phyloP scores from a whole-genome alignment of 1,139 yeast species.

The Zygosaccharomyces pseudobailii region DNA sequence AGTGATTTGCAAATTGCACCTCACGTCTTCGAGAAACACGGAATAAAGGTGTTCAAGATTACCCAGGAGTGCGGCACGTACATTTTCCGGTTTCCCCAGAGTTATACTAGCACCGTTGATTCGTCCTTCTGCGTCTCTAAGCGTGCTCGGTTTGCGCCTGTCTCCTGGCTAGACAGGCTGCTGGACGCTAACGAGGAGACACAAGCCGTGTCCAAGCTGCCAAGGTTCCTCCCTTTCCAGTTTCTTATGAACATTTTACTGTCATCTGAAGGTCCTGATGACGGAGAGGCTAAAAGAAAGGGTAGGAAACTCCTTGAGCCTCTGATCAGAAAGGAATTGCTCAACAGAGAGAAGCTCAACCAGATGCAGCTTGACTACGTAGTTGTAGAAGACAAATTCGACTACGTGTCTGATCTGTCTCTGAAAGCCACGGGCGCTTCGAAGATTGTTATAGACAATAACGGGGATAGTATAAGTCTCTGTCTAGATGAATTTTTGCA shows the following conservation, averaged over 20 bases:
- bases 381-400: constrained; percentile 36
- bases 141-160: constrained; percentile 51
- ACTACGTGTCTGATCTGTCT: constrained; percentile 49
- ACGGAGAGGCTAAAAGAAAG: constrained; percentile 31
- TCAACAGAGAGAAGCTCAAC: constrained; percentile 39
- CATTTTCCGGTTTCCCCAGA: constrained; percentile 52
- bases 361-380: constrained; percentile 31
- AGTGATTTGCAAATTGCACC: constrained; percentile 43
- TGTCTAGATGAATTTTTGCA: constrained; percentile 43
- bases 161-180: constrained; percentile 52
- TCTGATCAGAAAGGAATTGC: constrained; percentile 41
- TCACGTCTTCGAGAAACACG: constrained; percentile 40
- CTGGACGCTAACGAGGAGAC: constrained; percentile 51
- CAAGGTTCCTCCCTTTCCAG: constrained; percentile 45
- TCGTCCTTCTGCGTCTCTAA: constrained; percentile 55
- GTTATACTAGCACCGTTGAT: constrained; percentile 48
- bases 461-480: constrained; percentile 37
- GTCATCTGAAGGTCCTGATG: constrained; percentile 41
- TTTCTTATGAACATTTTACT: constrained; percentile 46
- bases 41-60: constrained; percentile 45
- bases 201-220: constrained; percentile 44
- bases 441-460: constrained; percentile 41
- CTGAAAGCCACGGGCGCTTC: constrained; percentile 50
- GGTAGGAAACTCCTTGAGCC: constrained; percentile 35
- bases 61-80: constrained; percentile 59